Evolutionary conservation across 805 yeast genomes (phyloP).

Genomic region (Scheffersomyces stipitis): DNA sequence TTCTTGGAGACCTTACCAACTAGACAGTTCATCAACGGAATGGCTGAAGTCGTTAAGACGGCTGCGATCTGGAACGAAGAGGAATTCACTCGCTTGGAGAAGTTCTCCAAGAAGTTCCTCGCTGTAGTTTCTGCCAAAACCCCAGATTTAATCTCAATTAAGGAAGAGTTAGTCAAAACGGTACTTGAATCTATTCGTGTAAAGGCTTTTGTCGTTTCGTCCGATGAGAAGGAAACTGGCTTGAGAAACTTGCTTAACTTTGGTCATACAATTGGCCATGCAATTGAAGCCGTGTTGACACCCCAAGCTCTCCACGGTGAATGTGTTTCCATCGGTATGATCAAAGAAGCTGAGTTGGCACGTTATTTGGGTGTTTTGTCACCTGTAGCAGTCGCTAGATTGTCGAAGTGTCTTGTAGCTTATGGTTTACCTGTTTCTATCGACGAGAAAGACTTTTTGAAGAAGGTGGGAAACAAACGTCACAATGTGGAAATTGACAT

Average conservation of each 20-base stretch:
- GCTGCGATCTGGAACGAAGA: constrained; percentile 96
- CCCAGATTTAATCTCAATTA: constrained; percentile 61
- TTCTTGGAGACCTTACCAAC: constrained; percentile 87
- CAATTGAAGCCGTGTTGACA: constrained; percentile 94
- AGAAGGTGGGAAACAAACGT: constrained; percentile 64
- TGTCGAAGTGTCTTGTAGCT: constrained; percentile 76
- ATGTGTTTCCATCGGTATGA: constrained; percentile 97
- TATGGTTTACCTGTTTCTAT: constrained; percentile 84
- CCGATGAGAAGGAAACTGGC: constrained; percentile 94
- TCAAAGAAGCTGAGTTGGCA: constrained; percentile 92
- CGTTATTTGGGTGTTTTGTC: constrained; percentile 85
- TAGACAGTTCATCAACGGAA: constrained; percentile 94
- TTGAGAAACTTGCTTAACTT: constrained; percentile 88
- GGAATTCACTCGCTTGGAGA: constrained; percentile 84
- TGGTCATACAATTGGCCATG: constrained; percentile 98
- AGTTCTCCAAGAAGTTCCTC: constrained; percentile 67
- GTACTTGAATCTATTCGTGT: constrained; percentile 86
- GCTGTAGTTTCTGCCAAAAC: constrained; percentile 49
- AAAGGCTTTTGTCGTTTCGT: constrained; percentile 90
- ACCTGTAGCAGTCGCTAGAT: constrained; percentile 91
- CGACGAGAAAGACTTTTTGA: constrained; percentile 64
- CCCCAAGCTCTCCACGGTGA: constrained; percentile 98
- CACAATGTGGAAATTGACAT: constrained; percentile 69
- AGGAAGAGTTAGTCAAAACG: constrained; percentile 71
- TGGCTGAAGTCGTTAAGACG: constrained; percentile 97